Base-by-base conservation (phyloP, 202 grass and related monocot species). In the Elaeis oleifera region DNA sequence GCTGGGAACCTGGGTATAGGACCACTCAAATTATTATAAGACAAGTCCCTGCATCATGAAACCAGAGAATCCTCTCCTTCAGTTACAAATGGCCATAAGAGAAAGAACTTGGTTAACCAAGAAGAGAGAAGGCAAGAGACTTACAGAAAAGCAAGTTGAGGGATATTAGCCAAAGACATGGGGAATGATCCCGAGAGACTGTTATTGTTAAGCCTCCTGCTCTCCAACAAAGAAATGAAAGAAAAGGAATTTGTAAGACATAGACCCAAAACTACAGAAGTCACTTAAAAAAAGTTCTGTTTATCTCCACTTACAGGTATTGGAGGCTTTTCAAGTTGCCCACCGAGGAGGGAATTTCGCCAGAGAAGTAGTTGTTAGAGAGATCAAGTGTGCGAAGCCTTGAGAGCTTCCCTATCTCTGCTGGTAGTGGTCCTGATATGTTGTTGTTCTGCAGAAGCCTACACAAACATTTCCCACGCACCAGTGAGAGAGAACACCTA, bases 21-120 rank as follows among this genome's bases (percentile, higher is more conserved):
- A 18, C 65, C 65, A 39, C 65, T 68, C 52, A 68, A 68, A 22
- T 68, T 56, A 18, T 68, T 68, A 53, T 56, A 68, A 56, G 65
- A 68, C 65, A 68, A 68, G 28, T 68, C 65, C 28, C 65, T 68
- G 65, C 15, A 65, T 1, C 49, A 53, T 27, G 5, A 36, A 5
- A 23, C 53, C 29, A 67, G 54, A 67, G 31, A 19, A n/a, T 5
- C 2, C 8, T 31, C 13, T 15, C 14, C 15, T 65, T 65, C 51
- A 54, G 5, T n/a, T 22, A 24, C 21, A 6, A 31, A 22, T 44
- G 31, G 13, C 1, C 18, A 50, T 22, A 22, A 63, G 31, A 24
- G 57, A 28, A 28, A 44, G 29, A 16, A 22, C 6, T 16, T 54
- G 48, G 3, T 32, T 26, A 4, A 23, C 20, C 50, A 27, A 6